Base-by-base conservation (phyloP, 768 basidiomycete species). In the Tylopilus balloui region DNA sequence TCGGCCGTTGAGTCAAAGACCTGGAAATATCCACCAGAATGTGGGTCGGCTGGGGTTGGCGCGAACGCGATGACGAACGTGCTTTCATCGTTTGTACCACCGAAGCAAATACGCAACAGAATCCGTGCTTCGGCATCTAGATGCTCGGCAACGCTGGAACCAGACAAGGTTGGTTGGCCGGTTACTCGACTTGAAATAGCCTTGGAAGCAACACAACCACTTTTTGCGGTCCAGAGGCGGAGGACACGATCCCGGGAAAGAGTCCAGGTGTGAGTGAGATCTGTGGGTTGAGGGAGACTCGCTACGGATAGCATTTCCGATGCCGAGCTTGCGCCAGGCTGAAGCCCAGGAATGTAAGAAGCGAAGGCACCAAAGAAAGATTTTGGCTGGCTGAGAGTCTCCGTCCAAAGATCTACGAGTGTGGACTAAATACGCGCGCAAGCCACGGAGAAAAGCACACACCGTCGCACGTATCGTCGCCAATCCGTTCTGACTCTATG, bases 191-290 rank as follows among this genome's bases (percentile, higher is more conserved):
- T 61, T 11, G 78, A 72, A 37, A 88, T 68, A 11, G 71, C 66
- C 61, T 78, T 83, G 27, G 79, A 78, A 25, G 82, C 78, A n/a
- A 85, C 76, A 61, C 88, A 86, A 37, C 84, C 84, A 47, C 80
- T 73, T 64, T 84, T 80, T 24, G 83, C 76, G 54, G 87, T 86
- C 93, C 93, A 97, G 36, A 88, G 73, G 32, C 92, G 79, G 35
- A 98, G 73, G 28, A 83, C 85, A 47, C 87, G 78, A 71, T 96
- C 92, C 47, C 92, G 77, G 9, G 93, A 92, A 35, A 98, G 76
- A 1, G 92, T 85, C 80, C 90, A 95, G 19, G 86, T 71, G 57
- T 88, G 76, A 29, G 75, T 78, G 48, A 87, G 74, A 61, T 88
- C 86, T 13, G 84, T 86, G 15, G 87, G 87, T 69, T 83, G 86